These are phyloP conservation scores for Olyra latifolia DNA, from an alignment of 176 grass and related monocot genomes.

Conservation along the genomic window DNA sequence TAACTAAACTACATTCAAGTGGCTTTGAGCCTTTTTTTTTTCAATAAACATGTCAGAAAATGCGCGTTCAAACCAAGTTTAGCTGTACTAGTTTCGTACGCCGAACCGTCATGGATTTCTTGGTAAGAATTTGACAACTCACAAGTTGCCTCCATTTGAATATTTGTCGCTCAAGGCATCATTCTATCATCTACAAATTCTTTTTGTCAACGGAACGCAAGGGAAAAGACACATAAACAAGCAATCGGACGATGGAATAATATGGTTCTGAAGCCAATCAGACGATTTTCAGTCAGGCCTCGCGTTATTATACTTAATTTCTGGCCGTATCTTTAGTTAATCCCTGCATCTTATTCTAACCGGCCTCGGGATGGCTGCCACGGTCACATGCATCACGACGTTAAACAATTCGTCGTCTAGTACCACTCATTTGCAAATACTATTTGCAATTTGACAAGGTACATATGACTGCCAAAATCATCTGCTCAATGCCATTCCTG, in stretches of 20 bases:
- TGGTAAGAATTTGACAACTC: constrained; percentile 19
- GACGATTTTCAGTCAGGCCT: constrained; percentile 11
- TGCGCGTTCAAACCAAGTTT: constrained; percentile 37
- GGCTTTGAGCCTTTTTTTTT: neutral
- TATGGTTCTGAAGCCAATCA: constrained; percentile 22
- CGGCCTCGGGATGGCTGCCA: constrained; percentile 45
- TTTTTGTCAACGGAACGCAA: constrained; percentile 45
- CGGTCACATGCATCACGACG: constrained; percentile 32
- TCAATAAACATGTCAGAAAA: neutral
- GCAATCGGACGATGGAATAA: constrained; percentile 34
- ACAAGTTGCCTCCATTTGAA: constrained; percentile 39
- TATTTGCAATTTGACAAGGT: neutral
- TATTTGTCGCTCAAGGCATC: constrained; percentile 45
- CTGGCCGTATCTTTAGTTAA: constrained; percentile 15
- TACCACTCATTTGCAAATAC: neutral
- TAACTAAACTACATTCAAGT: constrained; percentile 16
- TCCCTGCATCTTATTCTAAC: constrained; percentile 32
- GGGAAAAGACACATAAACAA: constrained; percentile 13
- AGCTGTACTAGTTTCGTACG: constrained; percentile 16
- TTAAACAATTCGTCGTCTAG: constrained; percentile 21
- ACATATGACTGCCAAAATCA: neutral
- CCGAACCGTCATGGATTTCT: neutral
- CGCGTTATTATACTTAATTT: constrained; percentile 35
- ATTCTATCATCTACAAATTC: constrained; percentile 4
- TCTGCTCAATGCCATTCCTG: neutral